Evolutionary conservation across 208 protist genomes (phyloP).

Genomic region (Acanthamoeba royreba): DNA sequence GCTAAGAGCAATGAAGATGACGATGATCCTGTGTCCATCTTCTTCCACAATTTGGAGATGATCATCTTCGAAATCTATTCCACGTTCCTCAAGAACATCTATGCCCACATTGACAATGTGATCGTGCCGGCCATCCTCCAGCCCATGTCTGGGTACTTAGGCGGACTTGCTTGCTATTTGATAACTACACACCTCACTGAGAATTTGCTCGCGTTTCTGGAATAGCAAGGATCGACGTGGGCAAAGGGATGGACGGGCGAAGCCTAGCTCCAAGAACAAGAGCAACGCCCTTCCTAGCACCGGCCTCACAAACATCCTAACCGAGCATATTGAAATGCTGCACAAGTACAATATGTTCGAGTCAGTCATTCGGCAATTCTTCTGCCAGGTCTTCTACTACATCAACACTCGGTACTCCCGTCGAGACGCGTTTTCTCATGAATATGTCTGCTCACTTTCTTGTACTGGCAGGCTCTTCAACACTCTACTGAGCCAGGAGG

Average conservation of each 20-base stretch:
- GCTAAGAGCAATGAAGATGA: conserved; percentile 24
- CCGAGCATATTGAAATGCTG: neutral
- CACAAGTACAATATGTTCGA: neutral
- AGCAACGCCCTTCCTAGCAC: conserved; percentile 2
- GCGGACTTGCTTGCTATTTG: neutral
- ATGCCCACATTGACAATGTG: neutral
- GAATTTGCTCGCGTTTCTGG: neutral
- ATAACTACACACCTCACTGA: neutral
- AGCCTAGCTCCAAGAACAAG: neutral
- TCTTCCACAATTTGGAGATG: conserved; percentile 9
- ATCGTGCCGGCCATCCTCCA: conserved; percentile 3
- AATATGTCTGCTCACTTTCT: too few relatives aligned
- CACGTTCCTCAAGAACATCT: conserved; percentile 11
- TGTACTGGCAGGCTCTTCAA: too few relatives aligned
- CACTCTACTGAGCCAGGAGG: neutral
- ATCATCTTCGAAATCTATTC: conserved; percentile 44
- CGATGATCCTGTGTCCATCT: neutral
- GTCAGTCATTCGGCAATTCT: conserved; percentile 28
- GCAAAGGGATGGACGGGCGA: neutral
- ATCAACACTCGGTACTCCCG: conserved; percentile 6
- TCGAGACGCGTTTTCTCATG: too few relatives aligned
- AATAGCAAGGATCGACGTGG: neutral
- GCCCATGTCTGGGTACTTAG: neutral
- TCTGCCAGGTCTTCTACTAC: conserved; percentile 42
- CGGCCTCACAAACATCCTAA: neutral